phyloP scores from a whole-genome alignment of 139 green algal species.

The Coelastrella sp. region DNA sequence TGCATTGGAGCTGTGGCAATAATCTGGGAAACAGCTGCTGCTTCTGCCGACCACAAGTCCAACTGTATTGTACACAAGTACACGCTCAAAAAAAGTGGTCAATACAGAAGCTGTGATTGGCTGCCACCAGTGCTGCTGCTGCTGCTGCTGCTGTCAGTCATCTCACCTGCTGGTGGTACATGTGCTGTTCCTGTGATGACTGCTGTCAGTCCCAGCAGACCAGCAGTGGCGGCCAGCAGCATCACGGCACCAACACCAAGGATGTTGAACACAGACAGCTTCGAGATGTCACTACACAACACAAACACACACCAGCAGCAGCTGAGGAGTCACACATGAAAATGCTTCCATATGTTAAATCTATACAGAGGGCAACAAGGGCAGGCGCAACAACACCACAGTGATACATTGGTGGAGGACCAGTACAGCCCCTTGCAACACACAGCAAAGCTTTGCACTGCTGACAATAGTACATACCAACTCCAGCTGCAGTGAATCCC shows the following conservation, averaged over 20 bases:
- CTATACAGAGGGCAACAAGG: no score
- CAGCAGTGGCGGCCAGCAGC: slow-evolving; percentile 37
- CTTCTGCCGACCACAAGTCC: neutral
- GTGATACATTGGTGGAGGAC: no score
- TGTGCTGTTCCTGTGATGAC: slow-evolving; percentile 22
- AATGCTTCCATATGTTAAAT: no score
- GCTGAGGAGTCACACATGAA: neutral
- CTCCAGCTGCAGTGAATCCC: no score
- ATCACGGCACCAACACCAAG: slow-evolving; percentile 50
- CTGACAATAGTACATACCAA: no score
- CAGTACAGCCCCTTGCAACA: no score
- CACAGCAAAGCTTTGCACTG: no score
- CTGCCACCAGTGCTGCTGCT: neutral
- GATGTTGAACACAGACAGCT: slow-evolving; percentile 52
- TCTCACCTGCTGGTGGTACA: slow-evolving; percentile 17
- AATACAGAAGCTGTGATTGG: no score
- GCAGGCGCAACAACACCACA: no score
- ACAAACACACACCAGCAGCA: neutral
- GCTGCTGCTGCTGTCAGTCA: neutral
- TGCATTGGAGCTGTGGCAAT: no score
- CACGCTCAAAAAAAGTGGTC: neutral
- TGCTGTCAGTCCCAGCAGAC: slow-evolving; percentile 43
- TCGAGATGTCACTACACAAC: slow-evolving; percentile 27
- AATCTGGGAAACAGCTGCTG: no score
- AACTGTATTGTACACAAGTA: neutral